A percentile compares a stretch with the other conserved stretches of the same genome.
These are phyloP conservation scores for Helianthus annuus DNA, from an alignment of 129 eudicot genomes.

Conservation along the genomic window HanXRQr2.0-SUNRISE NC_035440.2:159693899-159694398, in stretches of 20 bases:
- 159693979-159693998: slow-evolving; percentile 16
- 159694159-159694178: slow-evolving; percentile 54
- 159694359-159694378: slow-evolving; percentile 62
- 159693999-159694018: slow-evolving; percentile 2
- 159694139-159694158: slow-evolving; percentile 49
- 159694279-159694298: not conserved
- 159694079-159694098: slow-evolving; percentile 68
- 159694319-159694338: slow-evolving; percentile 57
- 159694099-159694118: slow-evolving; percentile 77
- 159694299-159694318: slow-evolving; percentile 53
- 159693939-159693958: slow-evolving; percentile 20
- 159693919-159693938: slow-evolving; percentile 44
- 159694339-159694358: slow-evolving; percentile 79
- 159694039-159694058: not conserved
- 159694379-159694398: slow-evolving; percentile 67
- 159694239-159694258: slow-evolving; percentile 12
- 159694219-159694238: slow-evolving; percentile 15
- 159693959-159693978: not conserved
- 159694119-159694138: slow-evolving; percentile 75
- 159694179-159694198: slow-evolving; percentile 63
- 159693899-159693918: slow-evolving; percentile 58
- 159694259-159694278: slow-evolving; percentile 6
- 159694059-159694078: not conserved
- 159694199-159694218: slow-evolving; percentile 42
- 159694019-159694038: not conserved